Evolutionary conservation across 345 rosid species (phyloP).

Genomic region (Bruguiera sexangula): DNA sequence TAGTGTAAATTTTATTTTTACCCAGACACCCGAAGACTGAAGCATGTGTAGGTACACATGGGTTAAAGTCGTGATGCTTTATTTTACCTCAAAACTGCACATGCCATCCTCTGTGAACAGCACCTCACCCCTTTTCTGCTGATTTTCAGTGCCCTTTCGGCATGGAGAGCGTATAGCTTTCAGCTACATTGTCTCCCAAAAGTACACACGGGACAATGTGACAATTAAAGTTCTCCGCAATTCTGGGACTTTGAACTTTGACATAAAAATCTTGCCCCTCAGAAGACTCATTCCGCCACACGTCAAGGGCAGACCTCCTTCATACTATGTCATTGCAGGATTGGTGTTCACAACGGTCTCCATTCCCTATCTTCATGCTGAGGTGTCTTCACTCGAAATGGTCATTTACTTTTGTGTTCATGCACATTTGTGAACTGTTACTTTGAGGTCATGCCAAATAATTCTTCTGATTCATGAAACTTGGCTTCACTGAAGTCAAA

Average conservation of each 20-base stretch:
- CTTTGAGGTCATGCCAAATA: background rate
- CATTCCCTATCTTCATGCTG: constrained; percentile 91
- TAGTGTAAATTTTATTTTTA: background rate
- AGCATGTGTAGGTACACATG: background rate
- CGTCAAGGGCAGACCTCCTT: constrained; percentile 70
- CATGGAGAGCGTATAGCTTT: constrained; percentile 95
- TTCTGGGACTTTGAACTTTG: constrained; percentile 53
- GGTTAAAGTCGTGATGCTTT: background rate
- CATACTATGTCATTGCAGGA: constrained; percentile 89
- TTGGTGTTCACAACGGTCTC: constrained; percentile 85
- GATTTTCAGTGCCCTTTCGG: constrained; percentile 78
- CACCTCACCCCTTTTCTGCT: constrained; percentile 5
- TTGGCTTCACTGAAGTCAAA: background rate
- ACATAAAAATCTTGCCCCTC: constrained; percentile 82
- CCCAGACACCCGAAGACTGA: background rate
- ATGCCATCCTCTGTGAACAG: background rate
- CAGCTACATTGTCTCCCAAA: constrained; percentile 87
- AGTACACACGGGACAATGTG: constrained; percentile 82
- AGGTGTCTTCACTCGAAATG: constrained; percentile 39
- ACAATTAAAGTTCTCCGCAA: constrained; percentile 72
- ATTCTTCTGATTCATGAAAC: background rate
- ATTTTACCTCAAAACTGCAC: background rate
- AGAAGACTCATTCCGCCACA: constrained; percentile 86
- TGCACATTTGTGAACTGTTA: background rate
- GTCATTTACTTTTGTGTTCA: background rate